Base-by-base conservation (phyloP, 2,329 filamentous ascomycete species). In the Hypocreales sp. region DNA sequence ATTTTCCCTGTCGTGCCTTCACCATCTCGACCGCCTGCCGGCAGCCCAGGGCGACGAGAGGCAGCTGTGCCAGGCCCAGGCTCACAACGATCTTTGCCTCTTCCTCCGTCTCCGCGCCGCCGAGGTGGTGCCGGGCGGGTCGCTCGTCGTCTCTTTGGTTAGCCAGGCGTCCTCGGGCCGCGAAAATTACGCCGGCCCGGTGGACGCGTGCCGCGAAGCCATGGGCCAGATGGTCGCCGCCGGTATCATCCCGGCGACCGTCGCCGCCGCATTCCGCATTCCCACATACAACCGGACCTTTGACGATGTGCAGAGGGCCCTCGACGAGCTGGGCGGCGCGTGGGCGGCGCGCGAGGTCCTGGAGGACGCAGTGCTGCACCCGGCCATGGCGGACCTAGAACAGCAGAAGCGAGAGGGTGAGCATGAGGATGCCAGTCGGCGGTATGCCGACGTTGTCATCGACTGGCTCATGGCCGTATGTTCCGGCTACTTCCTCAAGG, bases 381-480 rank as follows among this genome's bases (percentile, higher is more conserved):
- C 26, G 10, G 26, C 26, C 15, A 10, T 18, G 6, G n/a, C 16
- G 5, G 9, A 23, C 9, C 22, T 11, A n/a, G n/a, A n/a, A n/a
- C n/a, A n/a, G n/a, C n/a, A n/a, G 8, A 15, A 11, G 13, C 20
- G 15, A 5, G 10, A 16, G 11, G 20, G 15, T 5, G 7, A 10
- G 4, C 7, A 16, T 4, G 15, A 19, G 4, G 15, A 22, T 6
- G 26, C 15, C 16, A 27, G 26, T 21, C 21, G n/a, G n/a, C n/a
- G 15, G 20, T 27, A 27, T 14, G 20, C 26, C 2, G 15, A 23
- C 10, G 16, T 12, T 8, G 15, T 27, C n/a, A 22, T 23, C 12
- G 26, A 27, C 20, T 27, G 26, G 26, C 12, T 27, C 15, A 23
- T 27, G 26, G 26, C 26, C 10, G 20, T 27, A 6, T 23, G 20